A percentile compares a stretch with the other conserved stretches of the same genome.
These are phyloP conservation scores for Pilatotrama ljubarskyi DNA, from an alignment of 768 basidiomycete genomes.

Conservation along the genomic window DNA sequence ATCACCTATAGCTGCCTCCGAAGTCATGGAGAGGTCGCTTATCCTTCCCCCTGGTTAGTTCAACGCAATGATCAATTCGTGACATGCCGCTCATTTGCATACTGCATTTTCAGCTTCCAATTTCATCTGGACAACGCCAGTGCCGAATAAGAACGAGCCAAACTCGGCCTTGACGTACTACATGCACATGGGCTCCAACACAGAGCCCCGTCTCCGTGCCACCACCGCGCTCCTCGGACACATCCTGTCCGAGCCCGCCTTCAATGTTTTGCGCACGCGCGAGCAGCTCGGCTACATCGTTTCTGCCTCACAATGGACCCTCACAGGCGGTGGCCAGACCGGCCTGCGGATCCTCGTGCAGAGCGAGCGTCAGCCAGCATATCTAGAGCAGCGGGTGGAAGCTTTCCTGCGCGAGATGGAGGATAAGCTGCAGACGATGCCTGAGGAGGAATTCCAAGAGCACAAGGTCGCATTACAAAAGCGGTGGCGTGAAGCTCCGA, in stretches of 20 bases:
- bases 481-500: slow-evolving; percentile 82
- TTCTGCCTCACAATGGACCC: slow-evolving; percentile 51
- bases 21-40: slow-evolving; percentile 54
- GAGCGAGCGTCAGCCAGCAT: slow-evolving; percentile 77
- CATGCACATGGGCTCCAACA: slow-evolving; percentile 70
- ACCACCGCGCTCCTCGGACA: slow-evolving; percentile 72
- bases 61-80: neutral
- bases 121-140: slow-evolving; percentile 59
- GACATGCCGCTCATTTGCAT: neutral
- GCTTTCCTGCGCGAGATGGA: slow-evolving; percentile 81
- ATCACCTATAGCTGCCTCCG: slow-evolving; percentile 52
- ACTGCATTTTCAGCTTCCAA: slow-evolving; percentile 56
- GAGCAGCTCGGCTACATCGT: slow-evolving; percentile 97
- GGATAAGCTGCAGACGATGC: slow-evolving; percentile 65
- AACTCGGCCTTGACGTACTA: slow-evolving; percentile 90
- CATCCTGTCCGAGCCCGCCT: slow-evolving; percentile 88
- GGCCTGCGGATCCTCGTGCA: slow-evolving; percentile 85
- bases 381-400: slow-evolving; percentile 87
- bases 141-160: slow-evolving; percentile 82
- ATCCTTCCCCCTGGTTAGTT: slow-evolving; percentile 66
- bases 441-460: slow-evolving; percentile 67
- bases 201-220: slow-evolving; percentile 65
- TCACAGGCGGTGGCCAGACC: slow-evolving; percentile 55
- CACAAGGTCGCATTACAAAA: slow-evolving; percentile 78
- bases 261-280: slow-evolving; percentile 87